Conservation (phyloP, 2,329 filamentous ascomycete genomes). For the Botrytis squamosa region DNA sequence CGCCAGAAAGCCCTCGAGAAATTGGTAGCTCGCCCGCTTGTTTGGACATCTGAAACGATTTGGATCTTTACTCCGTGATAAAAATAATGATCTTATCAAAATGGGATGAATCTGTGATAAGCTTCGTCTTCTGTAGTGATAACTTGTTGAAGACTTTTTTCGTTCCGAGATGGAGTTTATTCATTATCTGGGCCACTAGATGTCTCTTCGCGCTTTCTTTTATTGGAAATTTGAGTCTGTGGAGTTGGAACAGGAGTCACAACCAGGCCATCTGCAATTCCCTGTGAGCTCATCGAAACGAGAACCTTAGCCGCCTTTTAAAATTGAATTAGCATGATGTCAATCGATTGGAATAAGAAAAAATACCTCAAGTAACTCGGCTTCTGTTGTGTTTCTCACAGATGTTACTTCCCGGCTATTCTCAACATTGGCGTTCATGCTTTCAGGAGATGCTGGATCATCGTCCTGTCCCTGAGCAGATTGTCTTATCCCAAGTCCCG, state of each 20-base stretch:
- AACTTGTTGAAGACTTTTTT: background rate
- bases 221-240: background rate
- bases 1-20: background rate
- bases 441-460: fast-evolving
- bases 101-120: background rate
- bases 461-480: fast-evolving
- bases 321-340: background rate
- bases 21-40: background rate
- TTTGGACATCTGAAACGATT: background rate
- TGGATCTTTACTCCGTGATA: background rate
- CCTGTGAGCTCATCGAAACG: background rate
- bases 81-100: background rate
- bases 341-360: fast-evolving
- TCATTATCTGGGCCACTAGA: no score
- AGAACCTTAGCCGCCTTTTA: background rate
- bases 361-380: background rate
- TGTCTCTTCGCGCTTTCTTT: background rate
- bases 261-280: background rate
- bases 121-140: background rate
- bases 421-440: background rate
- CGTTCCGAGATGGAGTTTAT: background rate
- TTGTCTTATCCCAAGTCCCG: fast-evolving
- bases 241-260: background rate
- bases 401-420: background rate
- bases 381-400: no score